Base-by-base conservation (phyloP, 2,329 filamentous ascomycete species). In the Niveomyces coronatus region DNA sequence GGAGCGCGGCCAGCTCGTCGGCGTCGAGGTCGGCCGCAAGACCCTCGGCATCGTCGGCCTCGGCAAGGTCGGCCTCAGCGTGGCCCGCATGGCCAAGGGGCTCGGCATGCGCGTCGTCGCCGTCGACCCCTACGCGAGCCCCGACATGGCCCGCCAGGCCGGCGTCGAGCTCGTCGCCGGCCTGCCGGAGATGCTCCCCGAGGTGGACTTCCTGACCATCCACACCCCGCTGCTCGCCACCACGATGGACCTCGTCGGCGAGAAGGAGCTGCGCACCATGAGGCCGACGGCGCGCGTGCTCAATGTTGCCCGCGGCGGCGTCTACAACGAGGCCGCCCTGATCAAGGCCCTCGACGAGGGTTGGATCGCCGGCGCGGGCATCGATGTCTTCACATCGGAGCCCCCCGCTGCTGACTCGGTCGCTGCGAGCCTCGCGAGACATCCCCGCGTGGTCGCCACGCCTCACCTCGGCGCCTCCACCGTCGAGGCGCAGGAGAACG, bases 401-500 rank as follows among this genome's bases (percentile, higher is more conserved):
- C 85, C 85, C 5, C 78, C 80, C 0, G 52, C 44, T 2, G 47
- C 56, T 3, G 59, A 55, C 23, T 78, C 78, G 2, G 64, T 71
- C 4, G 80, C 83, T 2, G 69, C 68, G 9, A 68, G 67, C 31
- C 64, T 91, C 8, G 73, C 82, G 40, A 67, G 65, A 9, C 84
- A 89, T 48, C 72, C 78, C 1, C 79, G 75, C 46, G 82, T 86
- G 1, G 77, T 89, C 2, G 78, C 78, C 2, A 89, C 85, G 7
- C 85, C 85, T 1, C 85, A 91, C 55, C 67, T 91, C 0, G 84
- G 84, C 7, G 85, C 85, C 0, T 85, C 79, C 0, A 91, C 85
- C 0, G 71, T 82, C 23, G 85, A 91, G 65, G 85, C 85, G 0
- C 84, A 91, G 55, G 83, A 89, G 52, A 88, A 87, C 44, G 84